phyloP scores from a whole-genome alignment of 202 grass and related monocot species.

The Carex arenaria region DNA sequence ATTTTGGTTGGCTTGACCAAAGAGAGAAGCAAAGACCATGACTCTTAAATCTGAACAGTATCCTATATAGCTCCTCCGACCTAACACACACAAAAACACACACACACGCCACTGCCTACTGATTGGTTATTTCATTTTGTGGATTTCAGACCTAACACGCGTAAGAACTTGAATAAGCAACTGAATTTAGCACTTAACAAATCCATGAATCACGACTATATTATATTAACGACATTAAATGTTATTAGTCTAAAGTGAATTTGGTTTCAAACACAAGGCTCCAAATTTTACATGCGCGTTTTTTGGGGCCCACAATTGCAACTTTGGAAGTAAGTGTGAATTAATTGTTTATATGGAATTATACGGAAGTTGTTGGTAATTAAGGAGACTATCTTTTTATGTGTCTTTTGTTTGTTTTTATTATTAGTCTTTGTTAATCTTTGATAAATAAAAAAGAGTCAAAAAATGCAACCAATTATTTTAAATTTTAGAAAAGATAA shows the following conservation, averaged over 20 bases:
- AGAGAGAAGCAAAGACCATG: not conserved
- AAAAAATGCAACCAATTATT: not conserved
- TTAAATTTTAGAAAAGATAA: not conserved
- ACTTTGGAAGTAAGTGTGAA: not conserved
- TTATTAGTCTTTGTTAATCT: not conserved
- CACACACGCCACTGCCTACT: not conserved
- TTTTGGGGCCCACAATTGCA: not conserved
- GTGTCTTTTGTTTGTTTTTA: not conserved
- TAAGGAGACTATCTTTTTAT: not conserved
- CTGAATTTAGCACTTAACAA: not conserved
- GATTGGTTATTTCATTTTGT: not conserved
- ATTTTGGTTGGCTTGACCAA: not conserved
- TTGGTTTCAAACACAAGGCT: not conserved
- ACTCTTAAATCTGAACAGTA: not conserved
- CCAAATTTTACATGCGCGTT: constrained; percentile 6
- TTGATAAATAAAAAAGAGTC: not conserved
- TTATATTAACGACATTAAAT: not conserved
- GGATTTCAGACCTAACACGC: constrained; percentile 11
- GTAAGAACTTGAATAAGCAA: not conserved
- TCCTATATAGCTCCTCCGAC: not conserved
- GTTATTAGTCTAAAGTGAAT: not conserved
- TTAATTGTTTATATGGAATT: not conserved
- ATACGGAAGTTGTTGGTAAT: not conserved
- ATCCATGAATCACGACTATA: not conserved
- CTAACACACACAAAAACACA: not conserved